A percentile compares a stretch with the other conserved stretches of the same genome.
These are phyloP conservation scores for Cytospora leucostoma DNA, from an alignment of 2,329 filamentous ascomycete species.

Conservation along the genomic window DNA sequence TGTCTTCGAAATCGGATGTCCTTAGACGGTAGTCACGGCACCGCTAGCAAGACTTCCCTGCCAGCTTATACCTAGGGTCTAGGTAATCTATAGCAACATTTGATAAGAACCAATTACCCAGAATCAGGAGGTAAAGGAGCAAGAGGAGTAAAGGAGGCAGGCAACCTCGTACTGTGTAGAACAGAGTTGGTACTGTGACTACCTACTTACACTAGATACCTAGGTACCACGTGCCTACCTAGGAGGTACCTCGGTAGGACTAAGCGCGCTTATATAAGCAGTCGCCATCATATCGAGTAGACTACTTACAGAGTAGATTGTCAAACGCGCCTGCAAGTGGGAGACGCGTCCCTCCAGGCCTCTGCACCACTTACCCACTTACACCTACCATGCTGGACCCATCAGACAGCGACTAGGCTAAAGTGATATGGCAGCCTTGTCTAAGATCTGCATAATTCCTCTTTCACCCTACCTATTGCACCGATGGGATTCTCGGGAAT, in stretches of 20 bases:
- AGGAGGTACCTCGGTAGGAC: not conserved
- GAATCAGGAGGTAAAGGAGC: too few species aligned
- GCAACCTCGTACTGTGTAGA: not conserved
- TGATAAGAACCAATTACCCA: not conserved
- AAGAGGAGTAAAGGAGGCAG: not conserved
- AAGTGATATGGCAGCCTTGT: not conserved
- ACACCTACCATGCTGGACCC: conserved; percentile 1
- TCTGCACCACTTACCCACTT: not conserved
- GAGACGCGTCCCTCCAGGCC: not conserved
- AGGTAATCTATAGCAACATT: not conserved
- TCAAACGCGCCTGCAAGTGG: not conserved
- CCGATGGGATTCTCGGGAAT: not conserved
- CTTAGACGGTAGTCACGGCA: not conserved
- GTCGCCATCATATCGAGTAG: not conserved
- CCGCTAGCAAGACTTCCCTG: not conserved
- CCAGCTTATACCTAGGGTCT: too few species aligned
- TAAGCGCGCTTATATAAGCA: conserved; percentile 12
- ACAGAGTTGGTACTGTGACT: not conserved
- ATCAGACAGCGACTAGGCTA: not conserved
- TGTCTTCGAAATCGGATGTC: not conserved
- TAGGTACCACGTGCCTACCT: not conserved
- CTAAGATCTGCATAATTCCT: not conserved
- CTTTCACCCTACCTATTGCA: not conserved
- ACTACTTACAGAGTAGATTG: not conserved
- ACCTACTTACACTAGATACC: not conserved